Conservation (phyloP, 768 basidiomycete genomes). For the button mushroom (Agaricus bisporus) region DNA sequence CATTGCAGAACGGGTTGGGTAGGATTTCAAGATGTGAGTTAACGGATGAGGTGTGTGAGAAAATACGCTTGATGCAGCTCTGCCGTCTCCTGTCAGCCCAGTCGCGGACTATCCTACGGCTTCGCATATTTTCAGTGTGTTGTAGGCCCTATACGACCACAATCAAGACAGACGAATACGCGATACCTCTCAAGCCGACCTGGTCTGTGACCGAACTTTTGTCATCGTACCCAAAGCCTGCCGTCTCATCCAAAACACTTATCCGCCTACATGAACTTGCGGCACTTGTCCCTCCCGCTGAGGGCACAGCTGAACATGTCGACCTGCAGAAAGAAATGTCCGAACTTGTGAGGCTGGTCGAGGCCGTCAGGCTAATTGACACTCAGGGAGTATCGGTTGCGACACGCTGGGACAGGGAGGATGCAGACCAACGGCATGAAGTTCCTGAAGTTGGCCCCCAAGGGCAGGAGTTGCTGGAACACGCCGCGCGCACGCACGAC, state of each 20-base stretch:
- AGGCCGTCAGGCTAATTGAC: constrained; percentile 68
- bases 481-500: constrained; percentile 43
- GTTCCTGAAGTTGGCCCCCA: constrained; percentile 16
- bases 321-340: constrained; percentile 55
- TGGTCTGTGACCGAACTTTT: constrained; percentile 80
- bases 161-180: constrained; percentile 44
- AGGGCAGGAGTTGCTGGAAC: constrained; percentile 41
- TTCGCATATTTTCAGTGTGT: background rate
- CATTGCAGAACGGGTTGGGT: constrained; percentile 19
- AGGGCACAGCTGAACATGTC: constrained; percentile 47
- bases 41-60: constrained; percentile 4
- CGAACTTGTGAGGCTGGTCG: constrained; percentile 69
- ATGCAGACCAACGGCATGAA: constrained; percentile 23
- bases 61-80: background rate
- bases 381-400: constrained; percentile 27
- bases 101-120: background rate
- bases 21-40: background rate
- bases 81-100: background rate
- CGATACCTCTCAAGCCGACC: constrained; percentile 60
- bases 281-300: constrained; percentile 61
- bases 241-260: constrained; percentile 50
- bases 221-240: constrained; percentile 70
- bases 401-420: constrained; percentile 32
- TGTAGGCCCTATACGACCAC: background rate
- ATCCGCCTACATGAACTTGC: constrained; percentile 65